Evolutionary conservation across 352 stramenopile species (phyloP).

Genomic region (Phytopythium vexans): DNA sequence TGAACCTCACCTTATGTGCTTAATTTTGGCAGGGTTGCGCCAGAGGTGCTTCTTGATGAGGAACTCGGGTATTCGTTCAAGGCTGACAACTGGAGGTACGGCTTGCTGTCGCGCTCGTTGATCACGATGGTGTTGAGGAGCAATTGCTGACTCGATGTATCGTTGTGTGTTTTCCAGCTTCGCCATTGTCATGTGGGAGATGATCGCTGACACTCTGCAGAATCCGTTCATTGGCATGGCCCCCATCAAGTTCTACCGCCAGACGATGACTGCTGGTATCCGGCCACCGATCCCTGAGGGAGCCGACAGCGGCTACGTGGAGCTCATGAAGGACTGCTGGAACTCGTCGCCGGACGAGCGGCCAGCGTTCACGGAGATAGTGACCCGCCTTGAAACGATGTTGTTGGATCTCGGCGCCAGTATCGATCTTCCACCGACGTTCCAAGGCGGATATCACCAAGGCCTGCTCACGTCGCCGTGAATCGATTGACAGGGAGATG

Average conservation of each 20-base stretch:
- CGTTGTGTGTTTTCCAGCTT: conserved; percentile 38
- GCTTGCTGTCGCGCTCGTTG: not conserved
- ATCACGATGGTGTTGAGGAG: too few relatives aligned
- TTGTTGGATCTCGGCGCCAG: conserved; percentile 67
- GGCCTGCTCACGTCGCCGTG: conserved; percentile 21
- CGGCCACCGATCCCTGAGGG: conserved; percentile 67
- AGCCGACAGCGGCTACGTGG: conserved; percentile 66
- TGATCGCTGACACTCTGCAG: conserved; percentile 74
- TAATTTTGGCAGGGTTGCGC: conserved; percentile 61
- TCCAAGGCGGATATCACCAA: conserved; percentile 83
- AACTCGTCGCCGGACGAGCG: conserved; percentile 70
- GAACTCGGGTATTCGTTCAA: conserved; percentile 88
- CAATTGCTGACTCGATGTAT: not conserved
- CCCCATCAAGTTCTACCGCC: conserved; percentile 90
- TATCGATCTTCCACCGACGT: conserved; percentile 81
- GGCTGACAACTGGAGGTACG: conserved; percentile 87
- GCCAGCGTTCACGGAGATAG: conserved; percentile 76
- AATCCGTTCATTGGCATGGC: conserved; percentile 90
- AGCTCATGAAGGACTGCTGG: conserved; percentile 83
- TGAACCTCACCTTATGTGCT: conserved; percentile 2
- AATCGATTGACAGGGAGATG: not conserved
- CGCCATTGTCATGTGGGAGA: conserved; percentile 90
- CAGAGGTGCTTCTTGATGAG: conserved; percentile 86
- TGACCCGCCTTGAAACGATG: conserved; percentile 71
- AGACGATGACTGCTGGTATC: conserved; percentile 76